These are phyloP conservation scores for Aspergillus quadricinctus DNA, from an alignment of 2,329 filamentous ascomycete genomes.

Conservation along the genomic window DNA sequence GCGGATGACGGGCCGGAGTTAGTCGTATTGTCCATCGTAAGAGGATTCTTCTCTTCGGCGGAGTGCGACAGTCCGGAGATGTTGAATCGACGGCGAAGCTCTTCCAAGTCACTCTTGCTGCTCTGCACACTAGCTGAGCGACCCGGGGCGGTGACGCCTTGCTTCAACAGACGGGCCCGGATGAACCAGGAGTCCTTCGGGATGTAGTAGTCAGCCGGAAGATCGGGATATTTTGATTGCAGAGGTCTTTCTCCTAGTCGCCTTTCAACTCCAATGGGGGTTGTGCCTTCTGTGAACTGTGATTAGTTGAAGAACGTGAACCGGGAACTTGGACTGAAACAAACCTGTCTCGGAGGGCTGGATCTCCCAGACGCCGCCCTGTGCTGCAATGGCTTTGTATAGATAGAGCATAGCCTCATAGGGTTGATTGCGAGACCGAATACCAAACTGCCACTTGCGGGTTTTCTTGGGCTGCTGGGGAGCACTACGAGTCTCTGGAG, in stretches of 20 bases:
- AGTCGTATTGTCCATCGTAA: constrained; percentile 30
- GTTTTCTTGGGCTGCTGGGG: constrained; percentile 55
- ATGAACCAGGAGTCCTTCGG: constrained; percentile 95
- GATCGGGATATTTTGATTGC: constrained; percentile 42
- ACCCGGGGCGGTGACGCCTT: constrained; percentile 61
- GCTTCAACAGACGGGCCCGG: constrained; percentile 79
- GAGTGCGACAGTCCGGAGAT: constrained; percentile 30
- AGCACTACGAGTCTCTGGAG: constrained; percentile 47
- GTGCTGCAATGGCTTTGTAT: constrained; percentile 82
- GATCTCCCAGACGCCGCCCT: constrained; percentile 82
- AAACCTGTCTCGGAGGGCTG: constrained; percentile 41
- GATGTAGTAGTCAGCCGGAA: constrained; percentile 66
- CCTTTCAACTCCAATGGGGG: constrained; percentile 35
- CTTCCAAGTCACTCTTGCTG: constrained; percentile 40
- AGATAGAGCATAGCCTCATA: constrained; percentile 93
- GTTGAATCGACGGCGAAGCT: constrained; percentile 37
- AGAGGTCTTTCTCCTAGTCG: constrained; percentile 33
- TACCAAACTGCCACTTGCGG: constrained; percentile 97
- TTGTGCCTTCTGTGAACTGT: constrained; percentile 22
- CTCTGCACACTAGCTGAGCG: constrained; percentile 35
- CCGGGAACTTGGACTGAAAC: constrained; percentile 5
- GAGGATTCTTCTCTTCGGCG: constrained; percentile 30
- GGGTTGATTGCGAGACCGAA: constrained; percentile 87
- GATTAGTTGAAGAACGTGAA: constrained; percentile 1
- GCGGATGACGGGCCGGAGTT: constrained; percentile 36